Conservation (phyloP, 805 yeast species). For the Scheffersomyces spartinae region DNA sequence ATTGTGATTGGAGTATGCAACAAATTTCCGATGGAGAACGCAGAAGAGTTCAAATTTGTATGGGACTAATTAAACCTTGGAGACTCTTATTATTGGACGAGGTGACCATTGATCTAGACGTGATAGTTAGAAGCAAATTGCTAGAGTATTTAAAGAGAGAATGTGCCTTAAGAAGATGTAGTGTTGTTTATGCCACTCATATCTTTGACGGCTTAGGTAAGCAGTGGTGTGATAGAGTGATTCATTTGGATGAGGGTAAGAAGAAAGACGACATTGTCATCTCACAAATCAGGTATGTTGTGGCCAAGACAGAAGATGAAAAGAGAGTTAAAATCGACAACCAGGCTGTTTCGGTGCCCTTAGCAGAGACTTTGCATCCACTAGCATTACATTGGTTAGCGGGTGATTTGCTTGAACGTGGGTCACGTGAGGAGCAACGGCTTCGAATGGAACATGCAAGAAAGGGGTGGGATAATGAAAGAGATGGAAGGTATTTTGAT, state of each 20-base stretch:
- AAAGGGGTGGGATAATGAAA: constrained; percentile 43
- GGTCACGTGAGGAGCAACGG: constrained; percentile 37
- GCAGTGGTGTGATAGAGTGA: constrained; percentile 73
- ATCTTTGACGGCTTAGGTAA: constrained; percentile 88
- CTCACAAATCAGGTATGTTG: constrained; percentile 1
- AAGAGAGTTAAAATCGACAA: constrained; percentile 23
- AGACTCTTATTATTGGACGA: constrained; percentile 79
- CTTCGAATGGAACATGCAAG: constrained; percentile 28
- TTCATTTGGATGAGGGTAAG: constrained; percentile 66
- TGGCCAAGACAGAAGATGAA: constrained; percentile 7
- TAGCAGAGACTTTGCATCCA: constrained; percentile 54
- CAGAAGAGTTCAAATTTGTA: constrained; percentile 82
- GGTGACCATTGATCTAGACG: constrained; percentile 94
- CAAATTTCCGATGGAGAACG: constrained; percentile 91
- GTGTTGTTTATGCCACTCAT: constrained; percentile 89
- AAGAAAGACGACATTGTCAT: constrained; percentile 26
- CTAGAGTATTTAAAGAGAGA: constrained; percentile 64
- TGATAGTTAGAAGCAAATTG: constrained; percentile 70
- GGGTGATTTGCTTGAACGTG: constrained; percentile 41
- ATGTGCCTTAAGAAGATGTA: constrained; percentile 55
- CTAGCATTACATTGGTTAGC: constrained; percentile 59
- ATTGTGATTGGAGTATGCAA: constrained; percentile 86
- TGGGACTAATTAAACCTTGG: constrained; percentile 94
- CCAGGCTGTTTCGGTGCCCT: too few species aligned
- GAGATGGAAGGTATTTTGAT: constrained; percentile 30